phyloP scores from a whole-genome alignment of 2,329 filamentous ascomycete species.

The Xylariales sp. region DNA sequence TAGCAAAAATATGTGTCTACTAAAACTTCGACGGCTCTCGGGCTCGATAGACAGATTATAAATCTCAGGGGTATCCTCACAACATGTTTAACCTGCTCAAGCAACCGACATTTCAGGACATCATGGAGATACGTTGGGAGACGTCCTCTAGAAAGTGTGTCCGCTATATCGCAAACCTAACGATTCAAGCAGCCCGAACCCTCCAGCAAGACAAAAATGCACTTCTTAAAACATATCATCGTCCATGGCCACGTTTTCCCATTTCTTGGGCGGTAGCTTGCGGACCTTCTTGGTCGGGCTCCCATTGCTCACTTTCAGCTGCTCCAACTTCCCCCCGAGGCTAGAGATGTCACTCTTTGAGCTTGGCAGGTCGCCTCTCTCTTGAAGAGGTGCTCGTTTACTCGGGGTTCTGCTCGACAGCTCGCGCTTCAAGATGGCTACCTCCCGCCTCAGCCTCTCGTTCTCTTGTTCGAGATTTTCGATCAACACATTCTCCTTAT shows the following conservation, averaged over 20 bases:
- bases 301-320: conserved; percentile 59
- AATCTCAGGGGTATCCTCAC: conserved; percentile 36
- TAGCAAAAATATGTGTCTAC: conserved; percentile 13
- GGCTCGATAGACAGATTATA: conserved; percentile 16
- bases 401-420: conserved; percentile 71
- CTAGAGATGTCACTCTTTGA: conserved; percentile 49
- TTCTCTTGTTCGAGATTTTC: conserved; percentile 78
- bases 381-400: conserved; percentile 66
- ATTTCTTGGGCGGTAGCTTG: conserved; percentile 60
- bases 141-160: conserved; percentile 14
- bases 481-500: conserved; percentile 72
- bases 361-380: conserved; percentile 59
- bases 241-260: conserved; percentile 56
- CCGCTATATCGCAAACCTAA: background rate
- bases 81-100: conserved; percentile 25
- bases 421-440: conserved; percentile 74
- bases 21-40: conserved; percentile 14
- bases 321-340: conserved; percentile 62
- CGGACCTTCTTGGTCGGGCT: conserved; percentile 66
- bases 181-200: background rate
- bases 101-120: conserved; percentile 19
- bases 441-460: conserved; percentile 72
- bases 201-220: background rate
- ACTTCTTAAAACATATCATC: conserved; percentile 54
- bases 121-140: background rate